These are phyloP conservation scores for Tolypocladium ovalisporum DNA, from an alignment of 2,329 filamentous ascomycete genomes.

Conservation along the genomic window DNA sequence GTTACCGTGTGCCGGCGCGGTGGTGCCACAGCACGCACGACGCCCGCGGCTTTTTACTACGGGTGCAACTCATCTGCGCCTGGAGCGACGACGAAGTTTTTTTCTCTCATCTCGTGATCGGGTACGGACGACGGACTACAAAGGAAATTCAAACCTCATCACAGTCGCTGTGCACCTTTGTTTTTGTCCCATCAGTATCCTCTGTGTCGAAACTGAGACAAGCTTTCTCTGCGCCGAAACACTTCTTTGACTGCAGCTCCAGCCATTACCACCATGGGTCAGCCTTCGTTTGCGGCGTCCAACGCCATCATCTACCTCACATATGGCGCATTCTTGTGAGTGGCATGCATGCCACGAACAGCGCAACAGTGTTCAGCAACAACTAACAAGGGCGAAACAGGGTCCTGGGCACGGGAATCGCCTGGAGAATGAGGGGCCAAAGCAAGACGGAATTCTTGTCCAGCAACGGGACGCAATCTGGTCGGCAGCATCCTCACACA, in stretches of 20 bases:
- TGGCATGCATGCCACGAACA: slow-evolving; percentile 3
- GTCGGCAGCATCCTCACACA: slow-evolving; percentile 36
- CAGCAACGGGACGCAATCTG: slow-evolving; percentile 73
- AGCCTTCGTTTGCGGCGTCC: slow-evolving; percentile 64
- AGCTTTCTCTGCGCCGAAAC: background rate
- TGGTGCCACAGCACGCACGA: background rate
- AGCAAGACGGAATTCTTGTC: slow-evolving; percentile 61
- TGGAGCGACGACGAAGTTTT: background rate
- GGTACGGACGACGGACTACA: background rate
- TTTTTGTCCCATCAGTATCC: background rate
- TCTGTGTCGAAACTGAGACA: background rate
- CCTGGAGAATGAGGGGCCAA: slow-evolving; percentile 50
- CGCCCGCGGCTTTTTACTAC: background rate
- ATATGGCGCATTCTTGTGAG: slow-evolving; percentile 67
- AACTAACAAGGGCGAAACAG: slow-evolving; percentile 28
- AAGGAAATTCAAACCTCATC: background rate
- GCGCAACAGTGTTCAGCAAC: background rate
- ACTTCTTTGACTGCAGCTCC: background rate
- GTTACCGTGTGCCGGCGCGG: background rate
- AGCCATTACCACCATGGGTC: slow-evolving; percentile 50
- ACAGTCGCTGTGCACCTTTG: background rate
- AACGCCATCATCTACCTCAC: slow-evolving; percentile 77
- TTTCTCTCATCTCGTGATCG: background rate
- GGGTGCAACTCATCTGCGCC: too few species aligned
- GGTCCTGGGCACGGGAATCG: slow-evolving; percentile 48